phyloP scores from a whole-genome alignment of 2,329 filamentous ascomycete genomes.

The Septoria petroselini region DNA sequence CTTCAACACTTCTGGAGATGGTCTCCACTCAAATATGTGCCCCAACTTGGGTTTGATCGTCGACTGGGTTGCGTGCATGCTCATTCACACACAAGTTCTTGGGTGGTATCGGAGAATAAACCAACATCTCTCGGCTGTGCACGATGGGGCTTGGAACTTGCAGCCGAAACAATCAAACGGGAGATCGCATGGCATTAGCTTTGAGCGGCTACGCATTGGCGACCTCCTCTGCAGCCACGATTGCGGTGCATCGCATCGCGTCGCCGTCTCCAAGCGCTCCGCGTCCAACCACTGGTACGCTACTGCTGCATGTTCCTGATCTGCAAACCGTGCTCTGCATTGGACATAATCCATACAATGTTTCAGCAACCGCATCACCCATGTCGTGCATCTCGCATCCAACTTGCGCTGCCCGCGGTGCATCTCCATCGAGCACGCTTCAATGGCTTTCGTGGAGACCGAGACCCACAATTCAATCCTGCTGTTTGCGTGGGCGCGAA shows the following conservation, averaged over 20 bases:
- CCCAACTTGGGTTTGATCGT: slow-evolving; percentile 15
- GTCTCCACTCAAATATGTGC: slow-evolving; percentile 23
- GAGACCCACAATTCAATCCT: slow-evolving; percentile 2
- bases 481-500: slow-evolving; percentile 5
- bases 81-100: slow-evolving; percentile 3
- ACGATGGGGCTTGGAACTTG: slow-evolving; percentile 3
- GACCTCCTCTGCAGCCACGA: slow-evolving; percentile 1
- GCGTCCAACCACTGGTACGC: slow-evolving; percentile 23
- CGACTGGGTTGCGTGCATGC: slow-evolving; percentile 11
- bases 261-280: not conserved
- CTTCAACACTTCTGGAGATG: slow-evolving; percentile 16
- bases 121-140: not conserved
- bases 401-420: slow-evolving; percentile 8
- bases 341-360: slow-evolving; percentile 9
- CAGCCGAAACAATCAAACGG: slow-evolving; percentile 10
- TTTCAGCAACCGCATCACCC: slow-evolving; percentile 31
- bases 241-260: not conserved
- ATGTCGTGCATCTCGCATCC: slow-evolving; percentile 15
- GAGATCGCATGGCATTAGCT: slow-evolving; percentile 7
- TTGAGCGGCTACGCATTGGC: slow-evolving; percentile 11
- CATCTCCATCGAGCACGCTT: slow-evolving; percentile 15
- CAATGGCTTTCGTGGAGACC: not conserved
- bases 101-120: slow-evolving; percentile 16
- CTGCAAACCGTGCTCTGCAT: slow-evolving; percentile 31
- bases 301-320: slow-evolving; percentile 37